phyloP scores from a whole-genome alignment of 148 eudicot genomes.

The Cornus kousa region DNA sequence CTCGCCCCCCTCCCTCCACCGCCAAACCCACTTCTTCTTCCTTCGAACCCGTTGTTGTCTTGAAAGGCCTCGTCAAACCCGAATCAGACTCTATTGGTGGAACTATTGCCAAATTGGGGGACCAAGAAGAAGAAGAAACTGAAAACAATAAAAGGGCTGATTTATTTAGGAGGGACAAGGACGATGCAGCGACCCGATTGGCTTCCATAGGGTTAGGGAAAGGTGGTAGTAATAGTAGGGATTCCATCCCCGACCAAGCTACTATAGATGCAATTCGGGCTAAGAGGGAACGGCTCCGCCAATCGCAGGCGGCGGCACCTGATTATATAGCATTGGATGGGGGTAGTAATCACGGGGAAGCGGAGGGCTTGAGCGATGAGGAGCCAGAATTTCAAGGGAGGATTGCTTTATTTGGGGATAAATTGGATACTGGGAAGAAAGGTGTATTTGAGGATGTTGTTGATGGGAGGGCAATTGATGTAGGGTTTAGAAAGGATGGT shows the following conservation, averaged over 20 bases:
- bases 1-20: conserved; percentile 28
- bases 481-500: conserved; percentile 13
- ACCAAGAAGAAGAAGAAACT: conserved; percentile 12
- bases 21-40: conserved; percentile 21
- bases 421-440: conserved; percentile 40
- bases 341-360: conserved; percentile 91
- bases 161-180: conserved; percentile 22
- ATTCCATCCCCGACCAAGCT: conserved; percentile 50
- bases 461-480: conserved; percentile 33
- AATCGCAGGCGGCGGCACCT: conserved; percentile 64
- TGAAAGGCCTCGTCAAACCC: conserved; percentile 75
- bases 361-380: conserved; percentile 94
- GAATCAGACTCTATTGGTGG: conserved; percentile 1
- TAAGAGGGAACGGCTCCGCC: conserved; percentile 69
- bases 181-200: conserved; percentile 27
- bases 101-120: conserved; percentile 13
- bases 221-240: conserved; percentile 10
- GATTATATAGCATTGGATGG: conserved; percentile 80
- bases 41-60: conserved; percentile 62
- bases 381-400: conserved; percentile 87
- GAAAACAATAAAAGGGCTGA: conserved; percentile 3
- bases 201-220: conserved; percentile 37
- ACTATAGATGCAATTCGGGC: conserved; percentile 62
- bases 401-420: conserved; percentile 71
- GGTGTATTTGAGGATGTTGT: conserved; percentile 78